Base-by-base conservation (phyloP, 2,329 filamentous ascomycete genomes). In the Alternaria arbusti region DNA sequence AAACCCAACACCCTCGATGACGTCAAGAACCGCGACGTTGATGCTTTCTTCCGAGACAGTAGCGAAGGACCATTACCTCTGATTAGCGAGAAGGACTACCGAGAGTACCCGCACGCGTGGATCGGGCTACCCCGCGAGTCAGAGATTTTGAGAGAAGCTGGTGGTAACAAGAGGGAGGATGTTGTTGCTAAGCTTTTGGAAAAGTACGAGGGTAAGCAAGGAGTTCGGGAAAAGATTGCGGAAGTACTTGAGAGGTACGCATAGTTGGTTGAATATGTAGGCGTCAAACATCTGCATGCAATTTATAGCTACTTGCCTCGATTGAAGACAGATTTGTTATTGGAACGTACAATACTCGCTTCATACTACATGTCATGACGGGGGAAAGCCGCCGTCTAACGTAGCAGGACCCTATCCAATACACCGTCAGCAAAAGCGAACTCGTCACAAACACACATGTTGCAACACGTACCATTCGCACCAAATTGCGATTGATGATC, bases 61-160 rank as follows among this genome's bases (percentile, higher is more conserved):
- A 15, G 64, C 4, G 51, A 45, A 6, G 65, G 52, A 15, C 57
- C 82, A 57, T 82, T 97, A 47, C 68, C 84, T 49, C 84, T 97
- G 57, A 83, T 94, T 62, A 89, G 84, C 61, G 84, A 83, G 12
- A 68, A 64, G 6, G 86, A 91, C 70, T 98, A 90, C 81, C 78
- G 75, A 6, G 83, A 90, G 62, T 97, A 97, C 80, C 95, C 94
- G 1, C 88, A 92, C 78, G 80, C 81, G 12, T 82, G 81, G 72
- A 88, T 94, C 28, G 91, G 90, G 6, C 83, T 97, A 64, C 96
- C 95, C 6, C 86, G 84, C 2, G 94, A 98, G 81, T 66, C 71
- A 43, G 86, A 91, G 50, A 87, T 90, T 56, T 71, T 85, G 72
- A 65, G 75, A 15, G 80, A 82, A 84, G 54, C 79, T 72, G 45